phyloP scores from a whole-genome alignment of 768 basidiomycete genomes.

The Suillus decipiens region DNA sequence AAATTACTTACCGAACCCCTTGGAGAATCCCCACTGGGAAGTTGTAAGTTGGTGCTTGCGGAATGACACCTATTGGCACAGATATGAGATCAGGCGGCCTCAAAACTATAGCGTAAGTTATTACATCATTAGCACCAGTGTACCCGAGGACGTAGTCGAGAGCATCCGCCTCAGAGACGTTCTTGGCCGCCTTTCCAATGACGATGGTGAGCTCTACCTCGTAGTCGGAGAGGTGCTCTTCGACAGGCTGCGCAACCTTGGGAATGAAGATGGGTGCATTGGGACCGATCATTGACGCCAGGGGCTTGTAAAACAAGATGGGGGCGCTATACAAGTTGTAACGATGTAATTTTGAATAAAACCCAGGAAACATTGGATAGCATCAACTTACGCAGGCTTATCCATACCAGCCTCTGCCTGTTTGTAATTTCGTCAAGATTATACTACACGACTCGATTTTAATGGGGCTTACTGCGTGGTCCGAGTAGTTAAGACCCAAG shows the following conservation, averaged over 20 bases:
- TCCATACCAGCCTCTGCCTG: conserved; percentile 69
- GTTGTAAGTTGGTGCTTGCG: conserved; percentile 78
- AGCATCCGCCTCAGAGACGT: conserved; percentile 79
- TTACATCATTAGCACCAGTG: conserved; percentile 77
- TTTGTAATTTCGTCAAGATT: background rate
- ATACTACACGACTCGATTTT: background rate
- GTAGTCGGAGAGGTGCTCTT: conserved; percentile 76
- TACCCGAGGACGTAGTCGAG: conserved; percentile 87
- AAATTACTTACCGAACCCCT: conserved; percentile 67
- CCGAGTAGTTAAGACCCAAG: conserved; percentile 81
- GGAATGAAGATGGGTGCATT: conserved; percentile 67
- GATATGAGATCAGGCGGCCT: background rate
- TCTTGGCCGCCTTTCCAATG: conserved; percentile 78
- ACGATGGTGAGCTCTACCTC: conserved; percentile 83
- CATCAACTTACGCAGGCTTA: conserved; percentile 55
- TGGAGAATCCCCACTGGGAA: conserved; percentile 88
- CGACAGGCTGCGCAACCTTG: conserved; percentile 64
- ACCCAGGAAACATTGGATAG: background rate
- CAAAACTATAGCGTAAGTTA: conserved; percentile 10
- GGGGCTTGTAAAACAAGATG: conserved; percentile 79
- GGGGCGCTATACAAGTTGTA: conserved; percentile 49
- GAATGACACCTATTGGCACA: conserved; percentile 63
- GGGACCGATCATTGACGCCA: conserved; percentile 69
- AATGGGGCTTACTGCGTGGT: conserved; percentile 63
- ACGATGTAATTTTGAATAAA: background rate